Evolutionary conservation across 2,329 filamentous ascomycete genomes (phyloP), one percentile per base, ranked within the genome.

Genomic region (Diaporthe nobilis): DNA sequence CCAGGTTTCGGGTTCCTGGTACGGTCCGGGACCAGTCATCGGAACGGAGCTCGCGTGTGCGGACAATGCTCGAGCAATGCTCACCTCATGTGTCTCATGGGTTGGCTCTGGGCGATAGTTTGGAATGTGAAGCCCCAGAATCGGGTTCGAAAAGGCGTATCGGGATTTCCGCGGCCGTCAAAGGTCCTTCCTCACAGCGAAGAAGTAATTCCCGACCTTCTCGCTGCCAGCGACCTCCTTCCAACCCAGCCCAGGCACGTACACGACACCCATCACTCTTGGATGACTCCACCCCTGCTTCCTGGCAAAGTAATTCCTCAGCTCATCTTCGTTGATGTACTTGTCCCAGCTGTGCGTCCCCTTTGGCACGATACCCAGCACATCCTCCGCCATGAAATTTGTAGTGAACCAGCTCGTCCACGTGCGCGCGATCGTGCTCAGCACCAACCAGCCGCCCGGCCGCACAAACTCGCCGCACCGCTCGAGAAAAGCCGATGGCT

Each of bases 301-400:
- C 74, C 83, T 85, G 72, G 86, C 83, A 78, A 93, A 90, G 82
- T 90, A 88, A 1, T 83, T 85, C 79, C 89, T 86, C 81, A 98
- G 83, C 88, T 98, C 96, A 20, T 90, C 87, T 78, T 94, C 94
- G 82, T 98, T 97, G 79, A 99, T 93, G 85, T 98, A 99, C 86
- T 98, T 98, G 77, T 89, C 89, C 97, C 97, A 99, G 83, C 98
- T 95, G 85, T 99, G 97, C 63, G 97, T 99, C 2, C 97, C 97
- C 78, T 90, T 91, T 13, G 97, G 97, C 74, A 99, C 97, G 77
- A 98, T 95, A 7, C 94, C 89, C 82, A 98, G 80, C 75, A 98
- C 82, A 85, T 97, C 94, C 86, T 99, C 97, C 0, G 97, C 97
- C 78, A 98, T 89, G 34, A 98, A 86, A 81, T 98, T 98, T 3